Percentiles rank a stretch among this genome's conserved stretches.
Evolutionary conservation across 2,329 filamentous ascomycete species (phyloP).

Genomic region (Bisporella sp.): DNA sequence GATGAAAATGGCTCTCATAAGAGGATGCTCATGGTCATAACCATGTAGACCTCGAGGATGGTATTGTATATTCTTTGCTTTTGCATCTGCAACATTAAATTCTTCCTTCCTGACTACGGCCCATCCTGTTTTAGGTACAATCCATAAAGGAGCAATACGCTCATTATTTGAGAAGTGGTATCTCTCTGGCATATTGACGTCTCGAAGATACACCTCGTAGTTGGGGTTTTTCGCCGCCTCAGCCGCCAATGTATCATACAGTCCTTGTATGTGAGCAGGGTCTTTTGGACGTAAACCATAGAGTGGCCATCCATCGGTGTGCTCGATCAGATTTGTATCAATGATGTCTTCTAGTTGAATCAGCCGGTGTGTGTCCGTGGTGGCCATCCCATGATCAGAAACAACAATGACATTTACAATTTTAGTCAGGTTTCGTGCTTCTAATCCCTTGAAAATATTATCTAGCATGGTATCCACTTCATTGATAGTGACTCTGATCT

Average conservation of each 20-base stretch:
- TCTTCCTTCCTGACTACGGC: constrained; percentile 77
- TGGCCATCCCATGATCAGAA: constrained; percentile 97
- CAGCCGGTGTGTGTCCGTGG: constrained; percentile 71
- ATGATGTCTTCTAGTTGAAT: constrained; percentile 88
- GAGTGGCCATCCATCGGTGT: constrained; percentile 90
- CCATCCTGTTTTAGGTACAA: constrained; percentile 88
- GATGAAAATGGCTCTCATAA: constrained; percentile 95
- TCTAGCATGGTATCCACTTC: constrained; percentile 80
- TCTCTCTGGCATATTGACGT: constrained; percentile 81
- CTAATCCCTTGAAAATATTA: constrained; percentile 66
- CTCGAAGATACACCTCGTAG: constrained; percentile 81
- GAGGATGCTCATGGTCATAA: constrained; percentile 87
- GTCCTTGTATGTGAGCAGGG: constrained; percentile 51
- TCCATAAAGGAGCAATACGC: constrained; percentile 91
- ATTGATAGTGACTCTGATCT: constrained; percentile 72
- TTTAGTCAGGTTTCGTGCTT: constrained; percentile 73
- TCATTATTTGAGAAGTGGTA: constrained; percentile 88
- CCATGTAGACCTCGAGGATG: constrained; percentile 82
- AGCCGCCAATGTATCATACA: constrained; percentile 57
- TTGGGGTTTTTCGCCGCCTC: constrained; percentile 56
- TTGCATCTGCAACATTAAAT: constrained; percentile 64
- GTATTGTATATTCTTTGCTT: constrained; percentile 60
- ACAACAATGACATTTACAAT: constrained; percentile 96
- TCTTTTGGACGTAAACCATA: constrained; percentile 80
- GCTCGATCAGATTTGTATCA: constrained; percentile 68